Conservation (phyloP, 2,329 filamentous ascomycete species). For the Trichophyton verrucosum region DNA sequence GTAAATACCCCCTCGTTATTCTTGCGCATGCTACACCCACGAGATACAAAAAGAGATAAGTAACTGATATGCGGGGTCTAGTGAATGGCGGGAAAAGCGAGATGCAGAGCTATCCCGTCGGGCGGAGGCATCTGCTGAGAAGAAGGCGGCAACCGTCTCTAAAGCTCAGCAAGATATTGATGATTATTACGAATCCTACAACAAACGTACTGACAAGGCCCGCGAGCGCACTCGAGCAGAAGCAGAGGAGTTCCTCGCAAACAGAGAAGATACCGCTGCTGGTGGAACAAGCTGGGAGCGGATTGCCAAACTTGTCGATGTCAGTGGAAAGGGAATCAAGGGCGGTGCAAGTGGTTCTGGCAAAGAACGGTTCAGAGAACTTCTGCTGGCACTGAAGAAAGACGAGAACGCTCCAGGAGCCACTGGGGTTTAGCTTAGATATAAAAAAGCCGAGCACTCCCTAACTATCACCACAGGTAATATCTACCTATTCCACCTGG, state of each 20-base stretch:
- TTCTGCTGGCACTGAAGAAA: conserved; percentile 77
- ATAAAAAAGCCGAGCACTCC: neutral
- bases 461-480: neutral
- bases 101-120: conserved; percentile 73
- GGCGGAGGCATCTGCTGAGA: conserved; percentile 66
- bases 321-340: conserved; percentile 82
- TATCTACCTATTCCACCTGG: neutral
- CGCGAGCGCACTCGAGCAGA: conserved; percentile 80
- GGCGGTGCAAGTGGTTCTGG: conserved; percentile 81
- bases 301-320: conserved; percentile 92
- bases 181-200: conserved; percentile 99
- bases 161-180: conserved; percentile 91
- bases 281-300: conserved; percentile 98
- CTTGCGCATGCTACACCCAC: neutral
- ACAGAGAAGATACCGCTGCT: conserved; percentile 80
- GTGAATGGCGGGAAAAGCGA: conserved; percentile 81
- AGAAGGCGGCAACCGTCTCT: conserved; percentile 74
- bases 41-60: neutral
- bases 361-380: conserved; percentile 90
- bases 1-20: conserved; percentile 22
- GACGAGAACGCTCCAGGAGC: conserved; percentile 71
- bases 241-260: conserved; percentile 81
- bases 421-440: conserved; percentile 30
- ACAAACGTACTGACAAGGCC: conserved; percentile 91
- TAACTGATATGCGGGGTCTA: conserved; percentile 16